These are phyloP conservation scores for Phytophthora foliorum DNA, from an alignment of 352 stramenopile species.

Conservation along the genomic window DNA sequence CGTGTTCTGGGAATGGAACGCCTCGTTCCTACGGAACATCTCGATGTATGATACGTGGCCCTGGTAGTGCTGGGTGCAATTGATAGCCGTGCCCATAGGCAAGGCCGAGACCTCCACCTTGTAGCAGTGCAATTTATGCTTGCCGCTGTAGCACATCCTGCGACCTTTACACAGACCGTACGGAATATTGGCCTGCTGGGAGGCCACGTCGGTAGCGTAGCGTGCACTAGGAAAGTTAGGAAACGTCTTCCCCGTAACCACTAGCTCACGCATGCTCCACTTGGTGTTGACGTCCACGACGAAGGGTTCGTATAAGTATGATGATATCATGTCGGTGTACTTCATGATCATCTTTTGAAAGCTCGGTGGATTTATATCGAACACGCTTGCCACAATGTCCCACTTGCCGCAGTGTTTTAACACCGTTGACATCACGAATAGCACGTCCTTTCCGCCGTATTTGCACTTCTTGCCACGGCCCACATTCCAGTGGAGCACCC, in stretches of 20 bases:
- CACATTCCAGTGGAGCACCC: constrained; percentile 14
- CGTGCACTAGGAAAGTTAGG: not conserved
- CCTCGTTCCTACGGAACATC: no score
- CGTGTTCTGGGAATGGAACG: no score
- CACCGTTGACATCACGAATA: constrained; percentile 1
- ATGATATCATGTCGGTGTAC: constrained; percentile 1
- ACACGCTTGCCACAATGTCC: constrained; percentile 13
- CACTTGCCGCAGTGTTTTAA: constrained; percentile 10
- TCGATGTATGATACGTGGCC: no score
- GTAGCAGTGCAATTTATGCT: no score
- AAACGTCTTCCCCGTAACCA: not conserved
- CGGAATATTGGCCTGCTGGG: no score
- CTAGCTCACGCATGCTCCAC: not conserved
- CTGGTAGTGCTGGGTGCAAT: no score
- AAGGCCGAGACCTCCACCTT: no score
- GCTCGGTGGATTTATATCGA: constrained; percentile 3
- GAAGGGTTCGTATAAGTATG: constrained; percentile 7
- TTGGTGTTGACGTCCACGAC: not conserved
- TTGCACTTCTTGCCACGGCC: constrained; percentile 23
- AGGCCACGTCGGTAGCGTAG: no score
- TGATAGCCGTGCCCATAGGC: no score
- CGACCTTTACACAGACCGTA: no score
- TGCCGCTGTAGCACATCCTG: no score
- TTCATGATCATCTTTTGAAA: constrained; percentile 11
- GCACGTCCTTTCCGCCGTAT: constrained; percentile 7